Evolutionary conservation across 2,329 filamentous ascomycete genomes (phyloP).

Genomic region (Metarhizium album): DNA sequence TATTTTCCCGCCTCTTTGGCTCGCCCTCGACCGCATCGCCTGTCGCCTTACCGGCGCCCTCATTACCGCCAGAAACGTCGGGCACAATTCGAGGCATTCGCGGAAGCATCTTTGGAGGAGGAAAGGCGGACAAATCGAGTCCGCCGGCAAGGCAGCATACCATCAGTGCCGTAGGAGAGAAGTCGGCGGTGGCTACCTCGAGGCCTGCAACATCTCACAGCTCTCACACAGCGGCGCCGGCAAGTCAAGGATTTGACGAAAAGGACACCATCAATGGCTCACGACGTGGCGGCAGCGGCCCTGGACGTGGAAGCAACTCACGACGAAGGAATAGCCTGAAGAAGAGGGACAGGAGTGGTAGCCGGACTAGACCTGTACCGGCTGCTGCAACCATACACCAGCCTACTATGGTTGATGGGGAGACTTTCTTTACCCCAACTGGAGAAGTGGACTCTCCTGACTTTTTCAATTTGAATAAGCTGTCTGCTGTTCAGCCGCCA

Average conservation of each 20-base stretch:
- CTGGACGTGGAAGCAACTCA: constrained; percentile 33
- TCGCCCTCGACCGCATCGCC: constrained; percentile 35
- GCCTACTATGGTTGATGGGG: constrained; percentile 37
- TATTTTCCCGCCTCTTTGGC: constrained; percentile 76
- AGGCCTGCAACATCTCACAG: constrained; percentile 33
- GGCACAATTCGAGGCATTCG: constrained; percentile 60
- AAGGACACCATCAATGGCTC: constrained; percentile 37
- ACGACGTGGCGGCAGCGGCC: constrained; percentile 23
- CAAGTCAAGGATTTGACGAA: constrained; percentile 61
- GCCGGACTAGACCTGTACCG: constrained; percentile 34
- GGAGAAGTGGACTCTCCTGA: constrained; percentile 31
- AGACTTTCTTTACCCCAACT: constrained; percentile 38
- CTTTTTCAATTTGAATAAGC: constrained; percentile 32
- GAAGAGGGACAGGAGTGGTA: constrained; percentile 40
- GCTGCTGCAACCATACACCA: constrained; percentile 26
- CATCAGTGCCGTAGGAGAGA: constrained; percentile 24
- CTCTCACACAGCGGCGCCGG: constrained; percentile 42
- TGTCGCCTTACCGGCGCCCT: constrained; percentile 28
- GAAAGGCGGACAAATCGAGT: constrained; percentile 34
- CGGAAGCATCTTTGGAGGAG: constrained; percentile 66
- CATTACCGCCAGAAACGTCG: constrained; percentile 55
- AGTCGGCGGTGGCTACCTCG: constrained; percentile 19
- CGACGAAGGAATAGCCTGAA: constrained; percentile 40
- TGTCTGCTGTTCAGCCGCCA: constrained; percentile 25
- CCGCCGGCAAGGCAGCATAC: constrained; percentile 31